These are phyloP conservation scores for Phytophthora capsici DNA, from an alignment of 352 stramenopile species.

Conservation along the genomic window DNA sequence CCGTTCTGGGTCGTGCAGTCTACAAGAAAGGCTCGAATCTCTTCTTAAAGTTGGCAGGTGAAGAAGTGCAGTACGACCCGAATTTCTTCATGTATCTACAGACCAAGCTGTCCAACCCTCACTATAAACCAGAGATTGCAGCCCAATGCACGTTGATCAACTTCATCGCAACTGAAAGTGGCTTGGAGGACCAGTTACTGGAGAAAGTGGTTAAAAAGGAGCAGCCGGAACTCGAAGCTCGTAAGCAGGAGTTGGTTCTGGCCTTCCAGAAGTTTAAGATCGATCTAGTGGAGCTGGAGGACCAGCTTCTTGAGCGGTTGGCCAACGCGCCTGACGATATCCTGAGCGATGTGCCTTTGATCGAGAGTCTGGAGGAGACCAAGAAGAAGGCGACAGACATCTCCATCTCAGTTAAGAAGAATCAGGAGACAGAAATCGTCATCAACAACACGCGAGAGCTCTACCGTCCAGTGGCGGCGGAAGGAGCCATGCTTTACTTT, in stretches of 20 bases:
- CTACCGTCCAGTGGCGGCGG: constrained; percentile 94
- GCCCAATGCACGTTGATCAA: constrained; percentile 98
- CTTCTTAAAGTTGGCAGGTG: constrained; percentile 94
- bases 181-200: constrained; percentile 96
- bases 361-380: constrained; percentile 96
- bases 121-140: constrained; percentile 98
- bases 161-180: constrained; percentile 97
- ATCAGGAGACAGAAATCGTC: constrained; percentile 94
- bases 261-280: constrained; percentile 97
- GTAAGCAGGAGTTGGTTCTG: constrained; percentile 93
- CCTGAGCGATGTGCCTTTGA: constrained; percentile 95
- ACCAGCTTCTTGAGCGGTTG: constrained; percentile 95
- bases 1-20: constrained; percentile 94
- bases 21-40: constrained; percentile 96
- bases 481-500: constrained; percentile 98
- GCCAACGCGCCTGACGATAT: constrained; percentile 97
- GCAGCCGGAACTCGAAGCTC: constrained; percentile 93
- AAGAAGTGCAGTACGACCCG: constrained; percentile 97
- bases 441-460: constrained; percentile 95
- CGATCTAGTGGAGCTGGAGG: constrained; percentile 95
- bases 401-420: constrained; percentile 94
- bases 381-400: constrained; percentile 97
- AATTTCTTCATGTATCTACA: constrained; percentile 97
- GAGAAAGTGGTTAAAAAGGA: constrained; percentile 97
- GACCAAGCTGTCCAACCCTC: constrained; percentile 97